Conservation (phyloP, 169 alveolate genomes). For the Theileria parva region DNA sequence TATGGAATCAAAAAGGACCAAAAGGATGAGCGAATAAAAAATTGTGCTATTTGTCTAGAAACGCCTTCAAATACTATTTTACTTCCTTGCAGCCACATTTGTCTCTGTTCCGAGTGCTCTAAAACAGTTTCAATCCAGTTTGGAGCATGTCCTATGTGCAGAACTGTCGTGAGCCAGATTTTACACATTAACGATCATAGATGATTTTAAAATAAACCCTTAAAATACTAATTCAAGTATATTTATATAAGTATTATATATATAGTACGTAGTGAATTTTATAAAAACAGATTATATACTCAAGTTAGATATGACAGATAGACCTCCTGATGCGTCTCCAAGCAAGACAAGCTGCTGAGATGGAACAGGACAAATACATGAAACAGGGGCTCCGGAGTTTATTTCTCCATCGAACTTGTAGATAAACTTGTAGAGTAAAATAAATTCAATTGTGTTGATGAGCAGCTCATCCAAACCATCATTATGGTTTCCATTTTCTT, state of each 20-base stretch:
- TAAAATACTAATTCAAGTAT: background rate
- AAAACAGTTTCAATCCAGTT: background rate
- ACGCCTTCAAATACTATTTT: slow-evolving; percentile 37
- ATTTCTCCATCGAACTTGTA: slow-evolving; percentile 8
- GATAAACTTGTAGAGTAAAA: slow-evolving; percentile 1
- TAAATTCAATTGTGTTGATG: slow-evolving; percentile 8
- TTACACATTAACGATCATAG: slow-evolving; percentile 12
- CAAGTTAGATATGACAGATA: slow-evolving; percentile 42
- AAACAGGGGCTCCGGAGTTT: slow-evolving; percentile 59
- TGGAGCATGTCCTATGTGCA: slow-evolving; percentile 61
- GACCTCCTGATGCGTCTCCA: slow-evolving; percentile 64
- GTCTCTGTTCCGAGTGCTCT: slow-evolving; percentile 58
- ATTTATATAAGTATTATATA: background rate
- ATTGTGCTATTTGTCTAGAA: slow-evolving; percentile 58
- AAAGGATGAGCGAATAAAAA: background rate
- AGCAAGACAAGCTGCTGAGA: slow-evolving; percentile 48
- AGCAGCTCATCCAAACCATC: background rate
- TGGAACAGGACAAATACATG: slow-evolving; percentile 52
- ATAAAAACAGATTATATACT: background rate
- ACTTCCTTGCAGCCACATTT: slow-evolving; percentile 64
- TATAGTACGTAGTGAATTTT: background rate
- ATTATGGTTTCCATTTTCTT: background rate
- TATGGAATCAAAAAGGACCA: background rate
- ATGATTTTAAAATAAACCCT: background rate
- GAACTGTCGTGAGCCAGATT: slow-evolving; percentile 40